A percentile compares a stretch with the other conserved stretches of the same genome.
Conservation (phyloP, 129 eudicot genomes). For the Centella asiatica region DNA sequence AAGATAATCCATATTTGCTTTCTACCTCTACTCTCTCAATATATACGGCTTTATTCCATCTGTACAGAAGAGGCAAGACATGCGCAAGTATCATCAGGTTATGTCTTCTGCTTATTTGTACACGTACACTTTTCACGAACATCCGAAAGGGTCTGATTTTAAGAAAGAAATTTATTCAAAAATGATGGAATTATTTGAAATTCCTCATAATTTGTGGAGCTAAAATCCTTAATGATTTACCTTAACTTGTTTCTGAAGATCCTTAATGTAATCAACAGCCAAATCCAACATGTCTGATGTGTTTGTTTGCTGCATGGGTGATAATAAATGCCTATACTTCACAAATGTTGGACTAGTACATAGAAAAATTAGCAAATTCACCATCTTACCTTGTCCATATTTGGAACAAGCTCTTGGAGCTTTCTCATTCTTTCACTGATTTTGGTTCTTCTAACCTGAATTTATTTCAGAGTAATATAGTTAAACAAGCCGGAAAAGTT, state of each 20-base stretch:
- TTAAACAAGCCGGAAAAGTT: background rate
- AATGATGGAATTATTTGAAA: background rate
- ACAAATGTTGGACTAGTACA: background rate
- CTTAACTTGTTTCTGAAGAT: slow-evolving; percentile 76
- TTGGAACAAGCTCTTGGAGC: slow-evolving; percentile 97
- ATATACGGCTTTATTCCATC: background rate
- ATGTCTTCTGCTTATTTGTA: slow-evolving; percentile 30
- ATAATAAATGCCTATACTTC: background rate
- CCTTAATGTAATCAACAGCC: slow-evolving; percentile 92
- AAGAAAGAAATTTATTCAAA: background rate
- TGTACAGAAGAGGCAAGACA: slow-evolving; percentile 28
- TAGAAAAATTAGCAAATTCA: background rate
- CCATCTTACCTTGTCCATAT: slow-evolving; percentile 79
- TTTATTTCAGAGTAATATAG: background rate
- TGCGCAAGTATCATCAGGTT: slow-evolving; percentile 19
- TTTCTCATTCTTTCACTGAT: slow-evolving; percentile 96
- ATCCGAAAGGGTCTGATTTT: slow-evolving; percentile 37
- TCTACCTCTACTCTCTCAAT: background rate
- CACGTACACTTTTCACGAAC: slow-evolving; percentile 55
- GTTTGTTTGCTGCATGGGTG: slow-evolving; percentile 75
- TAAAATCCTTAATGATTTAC: slow-evolving; percentile 22
- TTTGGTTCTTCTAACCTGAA: slow-evolving; percentile 84
- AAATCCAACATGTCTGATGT: slow-evolving; percentile 95
- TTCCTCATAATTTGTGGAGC: slow-evolving; percentile 3
- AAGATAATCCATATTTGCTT: slow-evolving; percentile 1